These are phyloP conservation scores for Macrocybe gigantea DNA, from an alignment of 768 basidiomycete species.

Conservation along the genomic window DNA sequence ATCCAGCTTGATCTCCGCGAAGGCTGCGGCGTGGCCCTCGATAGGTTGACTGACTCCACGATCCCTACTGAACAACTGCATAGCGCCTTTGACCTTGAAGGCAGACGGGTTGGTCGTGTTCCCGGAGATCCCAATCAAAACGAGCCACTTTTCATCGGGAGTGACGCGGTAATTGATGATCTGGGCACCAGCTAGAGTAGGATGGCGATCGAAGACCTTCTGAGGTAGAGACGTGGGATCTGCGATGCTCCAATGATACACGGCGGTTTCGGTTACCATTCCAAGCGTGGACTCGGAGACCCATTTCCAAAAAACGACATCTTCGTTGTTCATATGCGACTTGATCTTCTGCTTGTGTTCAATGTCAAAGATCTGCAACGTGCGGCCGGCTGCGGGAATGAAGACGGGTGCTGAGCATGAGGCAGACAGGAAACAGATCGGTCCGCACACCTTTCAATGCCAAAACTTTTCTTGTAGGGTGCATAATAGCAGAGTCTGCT, in stretches of 20 bases:
- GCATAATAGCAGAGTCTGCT: constrained; percentile 99
- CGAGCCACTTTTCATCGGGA: constrained; percentile 94
- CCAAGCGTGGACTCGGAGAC: constrained; percentile 87
- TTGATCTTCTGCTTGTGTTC: constrained; percentile 98
- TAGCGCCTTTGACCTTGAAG: constrained; percentile 98
- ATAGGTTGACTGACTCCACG: constrained; percentile 95
- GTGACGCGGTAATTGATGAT: constrained; percentile 98
- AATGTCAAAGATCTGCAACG: constrained; percentile 97
- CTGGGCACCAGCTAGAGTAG: constrained; percentile 89
- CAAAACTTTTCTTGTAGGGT: constrained; percentile 92
- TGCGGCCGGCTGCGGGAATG: constrained; percentile 69
- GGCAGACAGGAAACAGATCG: background rate
- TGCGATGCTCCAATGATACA: constrained; percentile 84
- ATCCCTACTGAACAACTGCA: constrained; percentile 95
- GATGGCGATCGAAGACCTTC: constrained; percentile 96
- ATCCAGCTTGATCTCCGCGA: constrained; percentile 88
- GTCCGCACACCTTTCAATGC: constrained; percentile 77
- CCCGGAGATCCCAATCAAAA: constrained; percentile 90
- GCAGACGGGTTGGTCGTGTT: constrained; percentile 90
- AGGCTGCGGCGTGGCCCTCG: constrained; percentile 96
- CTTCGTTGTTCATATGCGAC: constrained; percentile 89
- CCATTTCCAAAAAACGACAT: constrained; percentile 99
- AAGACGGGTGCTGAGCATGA: constrained; percentile 8
- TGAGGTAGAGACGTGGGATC: constrained; percentile 75
- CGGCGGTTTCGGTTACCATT: constrained; percentile 90